Evolutionary conservation across 306 rosid species (phyloP).

Genomic region (Corylus americana): DNA sequence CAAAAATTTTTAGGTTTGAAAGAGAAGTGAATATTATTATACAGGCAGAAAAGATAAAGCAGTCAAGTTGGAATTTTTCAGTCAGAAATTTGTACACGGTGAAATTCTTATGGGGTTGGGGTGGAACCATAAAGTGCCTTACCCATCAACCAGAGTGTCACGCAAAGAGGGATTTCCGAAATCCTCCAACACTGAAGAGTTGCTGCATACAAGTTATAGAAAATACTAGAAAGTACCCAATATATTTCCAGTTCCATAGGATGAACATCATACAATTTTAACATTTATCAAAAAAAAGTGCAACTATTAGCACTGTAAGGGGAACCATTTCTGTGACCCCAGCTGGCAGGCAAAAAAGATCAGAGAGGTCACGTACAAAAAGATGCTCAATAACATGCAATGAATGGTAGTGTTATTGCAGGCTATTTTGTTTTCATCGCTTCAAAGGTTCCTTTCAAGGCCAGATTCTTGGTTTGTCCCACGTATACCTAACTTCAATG

Average conservation of each 20-base stretch:
- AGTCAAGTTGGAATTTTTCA: not conserved
- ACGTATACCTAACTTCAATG: slow-evolving; percentile 34
- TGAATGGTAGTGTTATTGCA: slow-evolving; percentile 9
- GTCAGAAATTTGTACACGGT: not conserved
- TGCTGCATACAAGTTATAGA: not conserved
- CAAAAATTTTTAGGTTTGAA: not conserved
- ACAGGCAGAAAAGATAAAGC: not conserved
- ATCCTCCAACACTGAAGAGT: no score
- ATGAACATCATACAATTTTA: not conserved
- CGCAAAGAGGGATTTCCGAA: not conserved
- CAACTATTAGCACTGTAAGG: not conserved
- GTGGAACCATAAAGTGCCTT: not conserved
- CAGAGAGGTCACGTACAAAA: not conserved
- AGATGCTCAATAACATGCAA: slow-evolving; percentile 18
- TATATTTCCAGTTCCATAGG: not conserved
- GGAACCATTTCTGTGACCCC: slow-evolving; percentile 5
- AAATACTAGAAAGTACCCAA: not conserved
- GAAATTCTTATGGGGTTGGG: not conserved
- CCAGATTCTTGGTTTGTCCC: slow-evolving; percentile 40
- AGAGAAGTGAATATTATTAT: not conserved
- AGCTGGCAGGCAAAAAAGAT: not conserved
- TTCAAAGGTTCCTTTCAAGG: slow-evolving; percentile 25
- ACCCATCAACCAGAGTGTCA: not conserved
- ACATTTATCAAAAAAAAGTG: not conserved
- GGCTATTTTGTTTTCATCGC: not conserved